These are phyloP conservation scores for Sugiyamaella boreocaroliniensis DNA, from an alignment of 805 yeast species.

Conservation along the genomic window DNA sequence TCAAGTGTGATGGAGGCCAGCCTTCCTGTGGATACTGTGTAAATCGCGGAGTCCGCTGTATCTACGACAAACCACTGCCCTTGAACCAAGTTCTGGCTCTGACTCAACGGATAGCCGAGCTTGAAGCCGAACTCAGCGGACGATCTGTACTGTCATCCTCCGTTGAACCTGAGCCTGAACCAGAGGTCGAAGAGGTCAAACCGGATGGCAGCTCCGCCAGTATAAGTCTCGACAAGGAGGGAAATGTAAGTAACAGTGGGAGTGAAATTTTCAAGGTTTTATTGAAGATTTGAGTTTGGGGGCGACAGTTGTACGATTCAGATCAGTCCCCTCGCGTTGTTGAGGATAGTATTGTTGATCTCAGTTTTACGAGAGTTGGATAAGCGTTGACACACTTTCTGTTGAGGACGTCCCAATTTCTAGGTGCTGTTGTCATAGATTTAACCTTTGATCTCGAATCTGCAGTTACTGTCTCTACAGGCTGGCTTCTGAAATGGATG, in stretches of 20 bases:
- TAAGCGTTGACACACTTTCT: too few relatives aligned
- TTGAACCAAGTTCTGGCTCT: not conserved
- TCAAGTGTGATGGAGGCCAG: slow-evolving; percentile 4
- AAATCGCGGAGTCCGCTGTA: not conserved
- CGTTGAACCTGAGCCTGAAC: not conserved
- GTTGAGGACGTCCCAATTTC: too few relatives aligned
- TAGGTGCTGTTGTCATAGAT: too few relatives aligned
- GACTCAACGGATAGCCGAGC: not conserved
- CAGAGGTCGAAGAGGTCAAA: not conserved
- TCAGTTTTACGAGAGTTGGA: too few relatives aligned
- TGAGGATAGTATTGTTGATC: too few relatives aligned
- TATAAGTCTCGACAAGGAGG: slow-evolving; percentile 3
- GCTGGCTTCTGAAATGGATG: too few relatives aligned
- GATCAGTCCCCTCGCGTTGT: too few relatives aligned
- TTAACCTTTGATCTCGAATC: too few relatives aligned
- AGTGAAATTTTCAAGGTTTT: too few relatives aligned
- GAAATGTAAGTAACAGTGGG: not conserved
- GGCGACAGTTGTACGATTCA: too few relatives aligned
- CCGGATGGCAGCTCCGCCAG: not conserved
- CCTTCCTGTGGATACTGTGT: not conserved
- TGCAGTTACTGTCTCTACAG: not conserved
- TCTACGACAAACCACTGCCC: slow-evolving; percentile 3
- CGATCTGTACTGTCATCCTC: not conserved
- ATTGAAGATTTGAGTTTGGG: too few relatives aligned
- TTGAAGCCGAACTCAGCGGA: not conserved